A percentile compares a stretch with the other conserved stretches of the same genome.
Evolutionary conservation across 2,329 filamentous ascomycete species (phyloP).

Genomic region (Colletotrichum simmondsii): DNA sequence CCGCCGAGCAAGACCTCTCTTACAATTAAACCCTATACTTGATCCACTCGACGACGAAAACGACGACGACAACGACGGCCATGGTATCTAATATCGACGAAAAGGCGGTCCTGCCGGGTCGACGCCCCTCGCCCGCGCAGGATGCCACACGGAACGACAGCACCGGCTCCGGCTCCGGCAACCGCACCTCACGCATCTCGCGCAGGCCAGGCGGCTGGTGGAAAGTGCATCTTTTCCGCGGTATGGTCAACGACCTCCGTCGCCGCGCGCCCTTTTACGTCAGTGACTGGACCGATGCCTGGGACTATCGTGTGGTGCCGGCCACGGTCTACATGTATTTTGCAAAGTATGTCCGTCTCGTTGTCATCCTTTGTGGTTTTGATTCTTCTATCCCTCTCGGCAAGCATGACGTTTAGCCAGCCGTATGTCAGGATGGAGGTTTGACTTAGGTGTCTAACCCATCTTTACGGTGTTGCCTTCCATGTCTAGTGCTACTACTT

Average conservation of each 20-base stretch:
- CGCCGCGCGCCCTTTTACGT: constrained; percentile 80
- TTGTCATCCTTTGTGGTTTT: background rate
- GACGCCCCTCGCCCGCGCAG: background rate
- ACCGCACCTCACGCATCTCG: background rate
- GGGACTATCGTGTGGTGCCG: constrained; percentile 89
- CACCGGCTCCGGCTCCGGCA: background rate
- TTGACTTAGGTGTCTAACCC: background rate
- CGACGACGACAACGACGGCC: background rate
- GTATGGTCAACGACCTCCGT: constrained; percentile 82
- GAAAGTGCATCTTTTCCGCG: constrained; percentile 79
- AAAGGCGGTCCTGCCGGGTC: constrained; percentile 16
- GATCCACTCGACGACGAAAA: background rate
- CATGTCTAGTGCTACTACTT: background rate
- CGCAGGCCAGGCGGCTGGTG: constrained; percentile 66
- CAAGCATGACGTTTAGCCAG: background rate
- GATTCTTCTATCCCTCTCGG: background rate
- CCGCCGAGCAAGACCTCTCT: background rate
- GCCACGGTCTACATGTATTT: constrained; percentile 96
- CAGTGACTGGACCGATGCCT: constrained; percentile 88
- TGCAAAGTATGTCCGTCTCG: constrained; percentile 73
- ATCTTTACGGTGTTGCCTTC: background rate
- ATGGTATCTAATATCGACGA: constrained; percentile 20
- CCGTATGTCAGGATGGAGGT: background rate
- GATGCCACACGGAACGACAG: background rate
- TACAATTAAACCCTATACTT: background rate